These are phyloP conservation scores for Malassezia furfur DNA, from an alignment of 1,284 basidiomycete species.

Conservation along the genomic window DNA sequence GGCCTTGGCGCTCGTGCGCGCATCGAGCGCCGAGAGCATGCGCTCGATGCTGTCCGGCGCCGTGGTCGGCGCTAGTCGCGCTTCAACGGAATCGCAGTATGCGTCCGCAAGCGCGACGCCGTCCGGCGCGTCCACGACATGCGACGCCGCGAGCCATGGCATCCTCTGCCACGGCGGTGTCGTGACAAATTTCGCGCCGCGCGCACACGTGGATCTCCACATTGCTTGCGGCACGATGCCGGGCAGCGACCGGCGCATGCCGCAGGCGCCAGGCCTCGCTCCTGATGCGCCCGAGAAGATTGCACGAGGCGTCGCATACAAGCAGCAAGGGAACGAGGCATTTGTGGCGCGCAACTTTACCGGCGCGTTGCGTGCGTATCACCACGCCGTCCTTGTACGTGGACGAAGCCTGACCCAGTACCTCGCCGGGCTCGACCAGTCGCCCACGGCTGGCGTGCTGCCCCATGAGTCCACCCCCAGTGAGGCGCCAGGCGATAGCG, in stretches of 20 bases:
- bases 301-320: slow-evolving; percentile 3
- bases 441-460: not conserved
- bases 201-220: not conserved
- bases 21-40: no score
- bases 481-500: no score
- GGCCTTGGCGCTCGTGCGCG: no score
- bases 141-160: slow-evolving; percentile 6
- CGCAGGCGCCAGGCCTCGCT: not conserved
- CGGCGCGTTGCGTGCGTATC: slow-evolving; percentile 8
- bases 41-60: not conserved
- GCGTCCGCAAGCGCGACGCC: not conserved
- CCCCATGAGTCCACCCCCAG: not conserved
- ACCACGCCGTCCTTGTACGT: slow-evolving; percentile 12
- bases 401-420: not conserved
- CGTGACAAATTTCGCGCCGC: not conserved
- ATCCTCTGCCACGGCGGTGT: not conserved
- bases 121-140: not conserved
- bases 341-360: slow-evolving; percentile 1
- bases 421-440: slow-evolving; percentile 15
- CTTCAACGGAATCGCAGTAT: not conserved
- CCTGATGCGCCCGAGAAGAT: not conserved
- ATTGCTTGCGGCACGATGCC: not conserved
- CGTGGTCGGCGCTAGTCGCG: not conserved
- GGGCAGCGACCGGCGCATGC: not conserved
- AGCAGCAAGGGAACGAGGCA: slow-evolving; percentile 8